Evolutionary conservation across 257 asterid genomes (phyloP).

Genomic region (Solanum ahanhuiri): DNA sequence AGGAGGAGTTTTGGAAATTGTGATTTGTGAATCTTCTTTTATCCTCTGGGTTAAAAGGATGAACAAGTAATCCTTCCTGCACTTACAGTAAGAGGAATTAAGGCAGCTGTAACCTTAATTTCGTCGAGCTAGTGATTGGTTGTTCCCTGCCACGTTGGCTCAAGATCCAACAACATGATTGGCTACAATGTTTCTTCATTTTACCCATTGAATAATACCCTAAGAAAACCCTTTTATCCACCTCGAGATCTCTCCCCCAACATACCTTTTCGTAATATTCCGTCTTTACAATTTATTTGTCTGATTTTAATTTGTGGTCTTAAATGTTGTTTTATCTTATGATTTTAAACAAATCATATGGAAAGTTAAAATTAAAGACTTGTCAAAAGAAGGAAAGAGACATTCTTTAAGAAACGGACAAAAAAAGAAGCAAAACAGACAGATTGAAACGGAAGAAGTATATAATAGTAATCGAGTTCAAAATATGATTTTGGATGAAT

Average conservation of each 20-base stretch:
- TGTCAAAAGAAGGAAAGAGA: not conserved
- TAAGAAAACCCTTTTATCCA: slow-evolving; percentile 21
- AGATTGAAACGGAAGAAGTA: not conserved
- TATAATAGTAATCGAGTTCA: not conserved
- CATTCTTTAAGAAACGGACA: not conserved
- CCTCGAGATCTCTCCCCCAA: slow-evolving; percentile 27
- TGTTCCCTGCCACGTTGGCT: slow-evolving; percentile 53
- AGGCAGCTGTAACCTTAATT: slow-evolving; percentile 54
- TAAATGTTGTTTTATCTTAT: no score
- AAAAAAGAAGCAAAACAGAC: not conserved
- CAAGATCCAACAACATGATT: slow-evolving; percentile 76
- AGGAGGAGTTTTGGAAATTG: not conserved
- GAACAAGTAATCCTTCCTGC: not conserved
- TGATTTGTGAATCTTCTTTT: not conserved
- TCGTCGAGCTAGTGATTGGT: slow-evolving; percentile 73
- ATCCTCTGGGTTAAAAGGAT: not conserved
- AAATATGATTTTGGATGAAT: not conserved
- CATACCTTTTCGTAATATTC: not conserved
- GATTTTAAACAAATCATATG: not conserved
- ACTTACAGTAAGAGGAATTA: slow-evolving; percentile 16
- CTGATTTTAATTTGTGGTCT: not conserved
- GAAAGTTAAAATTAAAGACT: not conserved
- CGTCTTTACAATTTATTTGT: not conserved
- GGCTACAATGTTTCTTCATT: slow-evolving; percentile 22
- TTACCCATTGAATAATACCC: slow-evolving; percentile 34